These are phyloP conservation scores for Leishmania amazonensis DNA, from an alignment of 208 protist genomes.

Conservation along the genomic window DNA sequence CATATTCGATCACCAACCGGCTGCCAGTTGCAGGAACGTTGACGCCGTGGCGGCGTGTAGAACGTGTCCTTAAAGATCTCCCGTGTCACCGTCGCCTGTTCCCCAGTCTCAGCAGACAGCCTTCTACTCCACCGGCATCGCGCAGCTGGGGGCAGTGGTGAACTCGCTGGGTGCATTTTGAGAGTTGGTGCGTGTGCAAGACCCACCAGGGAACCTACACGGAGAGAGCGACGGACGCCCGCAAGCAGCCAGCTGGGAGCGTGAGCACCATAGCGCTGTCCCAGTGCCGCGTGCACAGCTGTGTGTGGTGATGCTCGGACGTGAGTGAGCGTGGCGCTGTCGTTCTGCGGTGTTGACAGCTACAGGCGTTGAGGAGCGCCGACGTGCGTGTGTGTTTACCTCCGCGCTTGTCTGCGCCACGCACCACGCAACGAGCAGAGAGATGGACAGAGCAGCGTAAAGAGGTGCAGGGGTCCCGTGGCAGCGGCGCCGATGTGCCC, in stretches of 20 bases:
- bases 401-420: background rate
- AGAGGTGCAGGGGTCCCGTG: background rate
- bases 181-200: conserved; percentile 15
- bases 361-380: background rate
- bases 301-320: background rate
- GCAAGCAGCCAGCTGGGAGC: background rate
- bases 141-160: background rate
- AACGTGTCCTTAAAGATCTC: conserved; percentile 44
- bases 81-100: conserved; percentile 28
- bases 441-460: background rate
- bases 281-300: background rate
- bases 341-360: background rate
- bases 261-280: conserved; percentile 8
- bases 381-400: background rate
- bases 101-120: conserved; percentile 36
- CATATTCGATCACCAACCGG: conserved; percentile 49
- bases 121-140: conserved; percentile 10
- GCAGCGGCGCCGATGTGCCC: background rate
- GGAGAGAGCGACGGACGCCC: conserved; percentile 12
- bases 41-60: conserved; percentile 42
- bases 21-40: conserved; percentile 1
- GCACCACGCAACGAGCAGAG: background rate
- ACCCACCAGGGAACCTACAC: conserved; percentile 17
- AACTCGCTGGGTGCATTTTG: background rate
- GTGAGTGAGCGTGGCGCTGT: background rate